phyloP scores from a whole-genome alignment of 768 basidiomycete genomes.

The Pleurotus sapidus region DNA sequence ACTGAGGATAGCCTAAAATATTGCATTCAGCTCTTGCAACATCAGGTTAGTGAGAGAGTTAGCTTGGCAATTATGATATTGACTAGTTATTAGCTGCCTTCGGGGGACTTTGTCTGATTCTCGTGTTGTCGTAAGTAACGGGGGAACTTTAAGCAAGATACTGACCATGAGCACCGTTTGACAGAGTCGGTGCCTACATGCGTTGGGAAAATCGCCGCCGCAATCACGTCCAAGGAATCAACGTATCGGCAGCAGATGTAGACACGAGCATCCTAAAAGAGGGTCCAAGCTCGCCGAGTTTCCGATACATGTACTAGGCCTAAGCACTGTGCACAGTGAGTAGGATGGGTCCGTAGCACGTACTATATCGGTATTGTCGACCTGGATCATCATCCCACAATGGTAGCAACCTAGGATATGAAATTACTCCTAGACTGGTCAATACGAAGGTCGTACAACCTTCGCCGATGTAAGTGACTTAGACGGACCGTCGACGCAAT shows the following conservation, averaged over 20 bases:
- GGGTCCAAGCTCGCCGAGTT: conserved; percentile 38
- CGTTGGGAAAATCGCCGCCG: conserved; percentile 42
- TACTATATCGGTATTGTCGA: not conserved
- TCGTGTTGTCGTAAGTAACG: conserved; percentile 32
- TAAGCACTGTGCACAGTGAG: not conserved
- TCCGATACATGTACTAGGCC: conserved; percentile 46
- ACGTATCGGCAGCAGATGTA: conserved; percentile 40
- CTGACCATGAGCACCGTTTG: not conserved
- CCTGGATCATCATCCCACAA: not conserved
- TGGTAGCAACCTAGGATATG: not conserved
- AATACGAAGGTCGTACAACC: not conserved
- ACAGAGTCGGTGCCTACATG: conserved; percentile 46
- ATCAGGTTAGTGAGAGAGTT: conserved; percentile 29
- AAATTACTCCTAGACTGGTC: not conserved
- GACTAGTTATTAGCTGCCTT: conserved; percentile 32
- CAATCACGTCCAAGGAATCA: conserved; percentile 37
- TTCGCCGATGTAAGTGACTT: not conserved
- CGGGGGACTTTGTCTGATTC: conserved; percentile 41
- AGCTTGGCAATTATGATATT: not conserved
- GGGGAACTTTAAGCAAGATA: not conserved
- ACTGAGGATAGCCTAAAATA: not conserved
- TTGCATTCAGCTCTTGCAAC: conserved; percentile 34
- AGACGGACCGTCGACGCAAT: conserved; percentile 2
- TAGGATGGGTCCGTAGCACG: not conserved
- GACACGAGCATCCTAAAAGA: conserved; percentile 39